Evolutionary conservation across 495 filamentous ascomycete genomes (phyloP).

Genomic region (Terfezia claveryi): DNA sequence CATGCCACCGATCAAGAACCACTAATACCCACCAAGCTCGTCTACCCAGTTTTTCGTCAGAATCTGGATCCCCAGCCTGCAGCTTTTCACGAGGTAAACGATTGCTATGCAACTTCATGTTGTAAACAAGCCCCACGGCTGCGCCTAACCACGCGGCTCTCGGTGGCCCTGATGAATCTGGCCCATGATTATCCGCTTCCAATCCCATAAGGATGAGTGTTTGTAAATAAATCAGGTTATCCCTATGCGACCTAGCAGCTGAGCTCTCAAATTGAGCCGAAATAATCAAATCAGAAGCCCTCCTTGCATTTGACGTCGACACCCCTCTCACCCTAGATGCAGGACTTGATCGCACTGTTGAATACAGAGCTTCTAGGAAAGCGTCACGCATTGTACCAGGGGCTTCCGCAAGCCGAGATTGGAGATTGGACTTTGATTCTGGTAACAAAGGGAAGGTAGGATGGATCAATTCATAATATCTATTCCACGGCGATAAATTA

Average conservation of each 20-base stretch:
- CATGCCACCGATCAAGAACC: slow-evolving; percentile 55
- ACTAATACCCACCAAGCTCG: slow-evolving; percentile 55
- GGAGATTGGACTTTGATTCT: slow-evolving; percentile 37
- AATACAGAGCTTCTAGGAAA: slow-evolving; percentile 47
- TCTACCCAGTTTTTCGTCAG: slow-evolving; percentile 45
- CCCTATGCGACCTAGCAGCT: slow-evolving; percentile 23
- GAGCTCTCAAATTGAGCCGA: slow-evolving; percentile 31
- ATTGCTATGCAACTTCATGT: slow-evolving; percentile 31
- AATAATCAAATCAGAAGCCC: slow-evolving; percentile 28
- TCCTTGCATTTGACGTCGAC: slow-evolving; percentile 22
- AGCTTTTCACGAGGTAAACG: slow-evolving; percentile 16
- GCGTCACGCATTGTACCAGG: slow-evolving; percentile 41
- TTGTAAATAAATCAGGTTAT: slow-evolving; percentile 41
- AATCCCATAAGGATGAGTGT: slow-evolving; percentile 39
- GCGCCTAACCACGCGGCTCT: slow-evolving; percentile 23
- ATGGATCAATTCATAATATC: slow-evolving; percentile 52
- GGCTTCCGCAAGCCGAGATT: slow-evolving; percentile 38
- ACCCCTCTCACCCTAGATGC: slow-evolving; percentile 22
- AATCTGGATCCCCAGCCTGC: slow-evolving; percentile 34
- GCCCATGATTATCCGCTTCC: slow-evolving; percentile 34
- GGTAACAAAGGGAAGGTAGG: slow-evolving; percentile 54
- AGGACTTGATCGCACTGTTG: slow-evolving; percentile 34
- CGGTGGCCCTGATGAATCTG: slow-evolving; percentile 17
- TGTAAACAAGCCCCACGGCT: slow-evolving; percentile 37
- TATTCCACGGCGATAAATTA: slow-evolving; percentile 13